phyloP scores from a whole-genome alignment of 805 yeast genomes.

The Priceomyces melissophilus region DNA sequence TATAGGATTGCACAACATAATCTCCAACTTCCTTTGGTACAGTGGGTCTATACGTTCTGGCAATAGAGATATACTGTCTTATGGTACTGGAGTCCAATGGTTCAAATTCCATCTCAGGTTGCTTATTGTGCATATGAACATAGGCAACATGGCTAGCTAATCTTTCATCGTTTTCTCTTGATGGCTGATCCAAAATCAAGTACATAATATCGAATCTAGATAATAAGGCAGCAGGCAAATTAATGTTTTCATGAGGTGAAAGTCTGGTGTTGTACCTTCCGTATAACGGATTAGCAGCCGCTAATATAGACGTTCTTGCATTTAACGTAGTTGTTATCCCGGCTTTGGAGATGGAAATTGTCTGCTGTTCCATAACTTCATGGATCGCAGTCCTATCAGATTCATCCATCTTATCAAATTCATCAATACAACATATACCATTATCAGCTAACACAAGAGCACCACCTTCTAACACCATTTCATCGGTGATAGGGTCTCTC shows the following conservation, averaged over 20 bases:
- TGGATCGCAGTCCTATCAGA: slow-evolving; percentile 95
- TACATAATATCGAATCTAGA: slow-evolving; percentile 93
- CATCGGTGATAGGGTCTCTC: slow-evolving; percentile 99
- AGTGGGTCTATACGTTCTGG: slow-evolving; percentile 80
- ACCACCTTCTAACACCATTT: slow-evolving; percentile 97
- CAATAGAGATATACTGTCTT: slow-evolving; percentile 83
- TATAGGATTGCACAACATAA: slow-evolving; percentile 80
- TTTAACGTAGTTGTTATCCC: slow-evolving; percentile 95
- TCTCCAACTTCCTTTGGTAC: slow-evolving; percentile 83
- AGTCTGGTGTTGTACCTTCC: slow-evolving; percentile 90
- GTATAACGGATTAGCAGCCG: slow-evolving; percentile 97
- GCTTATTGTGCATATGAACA: slow-evolving; percentile 90
- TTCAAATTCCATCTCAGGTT: slow-evolving; percentile 71
- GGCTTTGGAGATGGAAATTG: slow-evolving; percentile 94
- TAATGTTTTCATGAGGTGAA: slow-evolving; percentile 92
- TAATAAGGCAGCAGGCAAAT: slow-evolving; percentile 91
- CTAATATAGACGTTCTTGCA: slow-evolving; percentile 91
- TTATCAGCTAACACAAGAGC: slow-evolving; percentile 95
- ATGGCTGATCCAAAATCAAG: slow-evolving; percentile 80
- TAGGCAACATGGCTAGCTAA: slow-evolving; percentile 92
- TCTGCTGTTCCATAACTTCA: slow-evolving; percentile 99
- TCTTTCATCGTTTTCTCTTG: slow-evolving; percentile 73
- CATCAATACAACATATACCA: slow-evolving; percentile 98
- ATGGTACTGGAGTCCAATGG: slow-evolving; percentile 78
- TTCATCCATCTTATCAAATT: slow-evolving; percentile 98